Evolutionary conservation across 2,329 filamentous ascomycete genomes (phyloP).

Genomic region (Madurella mycetomatis): DNA sequence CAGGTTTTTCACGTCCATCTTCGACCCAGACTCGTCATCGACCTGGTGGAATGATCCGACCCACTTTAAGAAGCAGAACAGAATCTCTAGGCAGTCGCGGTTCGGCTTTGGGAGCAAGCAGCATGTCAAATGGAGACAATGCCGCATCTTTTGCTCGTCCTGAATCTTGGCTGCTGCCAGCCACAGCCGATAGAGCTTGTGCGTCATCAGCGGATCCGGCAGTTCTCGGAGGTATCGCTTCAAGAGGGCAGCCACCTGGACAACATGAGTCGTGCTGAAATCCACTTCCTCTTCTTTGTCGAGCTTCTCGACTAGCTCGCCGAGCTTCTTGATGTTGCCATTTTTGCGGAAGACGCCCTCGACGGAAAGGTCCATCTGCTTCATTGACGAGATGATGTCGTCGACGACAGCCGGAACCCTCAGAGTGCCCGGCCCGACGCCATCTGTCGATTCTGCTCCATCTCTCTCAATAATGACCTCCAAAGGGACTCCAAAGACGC

Average conservation of each 20-base stretch:
- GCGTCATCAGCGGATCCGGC: constrained; percentile 88
- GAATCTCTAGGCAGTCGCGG: constrained; percentile 87
- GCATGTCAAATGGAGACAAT: constrained; percentile 84
- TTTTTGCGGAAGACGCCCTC: constrained; percentile 99
- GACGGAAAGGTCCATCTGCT: constrained; percentile 97
- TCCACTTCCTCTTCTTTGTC: constrained; percentile 82
- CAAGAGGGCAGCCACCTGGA: constrained; percentile 87
- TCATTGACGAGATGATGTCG: constrained; percentile 89
- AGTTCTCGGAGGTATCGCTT: constrained; percentile 95
- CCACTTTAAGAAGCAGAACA: constrained; percentile 97
- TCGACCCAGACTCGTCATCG: constrained; percentile 93
- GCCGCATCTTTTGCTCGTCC: constrained; percentile 75
- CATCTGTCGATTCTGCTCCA: constrained; percentile 95
- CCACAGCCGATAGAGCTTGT: constrained; percentile 90
- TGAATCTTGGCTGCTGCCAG: constrained; percentile 83
- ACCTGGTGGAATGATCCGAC: constrained; percentile 95
- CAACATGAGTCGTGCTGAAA: constrained; percentile 81
- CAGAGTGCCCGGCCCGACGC: constrained; percentile 85
- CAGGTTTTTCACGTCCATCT: constrained; percentile 98
- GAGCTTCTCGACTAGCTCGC: constrained; percentile 79
- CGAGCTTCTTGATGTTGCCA: constrained; percentile 92
- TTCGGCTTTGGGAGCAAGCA: constrained; percentile 90
- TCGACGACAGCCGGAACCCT: constrained; percentile 93
- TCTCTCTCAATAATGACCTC: constrained; percentile 89
- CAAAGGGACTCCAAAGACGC: constrained; percentile 84